Evolutionary conservation across 345 rosid species (phyloP), one percentile per base, ranked within the genome.

Genomic region (Sisymbrium altissimum): DNA sequence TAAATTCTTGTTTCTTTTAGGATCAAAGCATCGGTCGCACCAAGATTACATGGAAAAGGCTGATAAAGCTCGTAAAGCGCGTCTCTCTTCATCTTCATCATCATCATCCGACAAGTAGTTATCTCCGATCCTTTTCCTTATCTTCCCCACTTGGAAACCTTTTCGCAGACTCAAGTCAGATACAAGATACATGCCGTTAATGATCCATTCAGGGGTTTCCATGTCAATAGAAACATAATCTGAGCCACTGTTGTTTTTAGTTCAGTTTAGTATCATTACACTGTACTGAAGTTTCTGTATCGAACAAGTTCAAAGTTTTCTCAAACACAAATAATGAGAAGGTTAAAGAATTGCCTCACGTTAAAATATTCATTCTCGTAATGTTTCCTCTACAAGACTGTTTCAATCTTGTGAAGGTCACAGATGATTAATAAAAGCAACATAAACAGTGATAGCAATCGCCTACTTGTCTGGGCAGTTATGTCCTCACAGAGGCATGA

Each of bases 41-140:
- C 99, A 95, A 88, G 99, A 95, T 80, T 95, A 95, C 84, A 6
- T 95, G 96, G 99, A 95, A 57, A 92, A 76, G 61, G 98, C 98
- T 1, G 99, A 95, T 79, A 86, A 84, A 80, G 98, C 98, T 55
- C 82, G 96, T 36, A 85, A 71, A 63, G 87, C 83, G 15, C 89
- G 97, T 44, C 96, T 95, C 59, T 95, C 97, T 18, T 82, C 91
- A 53, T 68, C 85, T 32, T 29, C 80, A 13, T 65, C 81, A 30
- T 29, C 80, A 13, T 65, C 81, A 30, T 64, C 59, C 6, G 54
- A 78, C 6, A 86, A 88, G 78, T 83, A 75, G 81, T 36, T 9
- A 0, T 56, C 41, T 48, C n/a, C 56, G 10, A 4, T 13, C 29
- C 19, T 32, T 53, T 29, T 72, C 48, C 43, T 50, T 13, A 38